phyloP scores from a whole-genome alignment of 169 alveolate species.

The Plasmodium inui region DNA sequence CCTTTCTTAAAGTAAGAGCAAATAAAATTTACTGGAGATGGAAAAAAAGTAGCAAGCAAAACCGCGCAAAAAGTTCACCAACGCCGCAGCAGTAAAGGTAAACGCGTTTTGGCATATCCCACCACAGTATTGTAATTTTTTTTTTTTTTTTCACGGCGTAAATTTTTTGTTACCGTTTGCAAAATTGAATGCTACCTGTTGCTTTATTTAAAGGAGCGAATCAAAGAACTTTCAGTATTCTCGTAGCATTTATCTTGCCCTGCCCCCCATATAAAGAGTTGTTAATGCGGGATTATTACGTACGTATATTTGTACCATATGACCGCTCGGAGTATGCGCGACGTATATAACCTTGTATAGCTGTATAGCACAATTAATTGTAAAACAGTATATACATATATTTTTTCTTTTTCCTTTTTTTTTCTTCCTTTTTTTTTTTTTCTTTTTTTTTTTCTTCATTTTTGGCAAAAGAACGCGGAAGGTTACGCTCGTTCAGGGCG shows the following conservation, averaged over 20 bases:
- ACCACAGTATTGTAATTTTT: not conserved
- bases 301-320: not conserved
- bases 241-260: not conserved
- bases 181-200: not conserved
- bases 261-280: not conserved
- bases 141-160: not conserved
- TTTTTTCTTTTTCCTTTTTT: not conserved
- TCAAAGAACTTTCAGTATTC: not conserved
- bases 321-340: not conserved
- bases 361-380: slow-evolving; percentile 2
- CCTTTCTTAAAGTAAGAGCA: not conserved
- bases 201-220: not conserved
- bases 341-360: not conserved
- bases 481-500: not conserved
- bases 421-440: not conserved
- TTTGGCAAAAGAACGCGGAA: not conserved
- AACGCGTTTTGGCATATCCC: not conserved
- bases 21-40: not conserved
- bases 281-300: not conserved
- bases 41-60: not conserved
- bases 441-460: not conserved
- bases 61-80: not conserved
- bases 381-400: not conserved
- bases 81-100: not conserved
- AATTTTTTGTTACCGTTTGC: not conserved